Conservation (phyloP, 129 eudicot species). For the Erigeron canadensis region DNA sequence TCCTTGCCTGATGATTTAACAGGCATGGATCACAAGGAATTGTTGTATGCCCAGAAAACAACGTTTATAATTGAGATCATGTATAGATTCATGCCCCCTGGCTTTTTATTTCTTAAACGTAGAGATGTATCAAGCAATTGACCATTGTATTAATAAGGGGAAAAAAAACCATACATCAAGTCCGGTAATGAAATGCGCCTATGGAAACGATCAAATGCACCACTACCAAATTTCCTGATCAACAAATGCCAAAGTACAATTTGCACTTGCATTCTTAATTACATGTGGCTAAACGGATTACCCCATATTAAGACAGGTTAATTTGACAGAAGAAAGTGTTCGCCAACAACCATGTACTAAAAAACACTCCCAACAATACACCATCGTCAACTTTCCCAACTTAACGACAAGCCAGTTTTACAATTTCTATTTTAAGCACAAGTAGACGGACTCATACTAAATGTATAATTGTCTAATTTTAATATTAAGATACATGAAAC, state of each 20-base stretch:
- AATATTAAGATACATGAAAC: not conserved
- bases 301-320: too few species aligned
- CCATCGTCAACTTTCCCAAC: too few species aligned
- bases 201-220: too few species aligned
- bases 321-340: not conserved
- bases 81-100: not conserved
- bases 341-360: not conserved
- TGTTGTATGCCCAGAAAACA: slow-evolving; percentile 7
- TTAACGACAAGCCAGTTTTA: too few species aligned
- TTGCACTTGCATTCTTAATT: too few species aligned
- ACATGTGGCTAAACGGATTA: too few species aligned
- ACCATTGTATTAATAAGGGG: not conserved
- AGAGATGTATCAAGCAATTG: not conserved
- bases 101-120: not conserved
- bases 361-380: not conserved
- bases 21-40: slow-evolving; percentile 10
- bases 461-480: not conserved
- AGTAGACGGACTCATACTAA: not conserved
- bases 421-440: not conserved
- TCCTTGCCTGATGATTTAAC: slow-evolving; percentile 5
- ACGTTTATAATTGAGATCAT: not conserved
- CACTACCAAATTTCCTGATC: too few species aligned
- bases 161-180: too few species aligned
- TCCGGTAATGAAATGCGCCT: too few species aligned
- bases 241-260: too few species aligned